Evolutionary conservation across 768 basidiomycete species (phyloP).

Genomic region (Lentinula raphanica): DNA sequence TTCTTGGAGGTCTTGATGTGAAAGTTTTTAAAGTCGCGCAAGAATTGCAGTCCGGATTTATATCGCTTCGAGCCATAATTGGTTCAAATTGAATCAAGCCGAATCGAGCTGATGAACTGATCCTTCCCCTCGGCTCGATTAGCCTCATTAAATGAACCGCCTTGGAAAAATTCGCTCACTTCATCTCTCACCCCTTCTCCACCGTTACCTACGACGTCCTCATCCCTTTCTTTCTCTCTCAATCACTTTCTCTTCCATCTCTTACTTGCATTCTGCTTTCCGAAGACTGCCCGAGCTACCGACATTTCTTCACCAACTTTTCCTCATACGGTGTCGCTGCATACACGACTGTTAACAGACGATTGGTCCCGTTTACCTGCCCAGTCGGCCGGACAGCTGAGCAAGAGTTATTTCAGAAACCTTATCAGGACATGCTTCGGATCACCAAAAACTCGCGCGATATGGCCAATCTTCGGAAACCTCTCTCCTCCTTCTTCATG

Average conservation of each 20-base stretch:
- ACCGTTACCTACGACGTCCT: background rate
- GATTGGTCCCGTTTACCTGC: background rate
- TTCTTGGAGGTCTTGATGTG: background rate
- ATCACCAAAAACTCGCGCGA: background rate
- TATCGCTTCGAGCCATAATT: background rate
- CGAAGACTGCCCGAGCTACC: constrained; percentile 7
- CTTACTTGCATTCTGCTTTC: background rate
- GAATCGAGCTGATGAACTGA: constrained; percentile 2
- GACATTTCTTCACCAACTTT: background rate
- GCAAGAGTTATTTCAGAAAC: background rate
- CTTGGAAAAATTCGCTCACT: background rate
- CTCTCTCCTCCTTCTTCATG: background rate
- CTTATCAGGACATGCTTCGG: background rate
- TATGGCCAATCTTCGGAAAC: constrained; percentile 7
- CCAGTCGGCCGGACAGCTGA: background rate
- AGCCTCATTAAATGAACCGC: background rate
- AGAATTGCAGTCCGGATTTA: background rate
- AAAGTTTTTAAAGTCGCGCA: constrained; percentile 5
- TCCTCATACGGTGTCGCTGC: constrained; percentile 4
- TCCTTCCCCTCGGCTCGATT: background rate
- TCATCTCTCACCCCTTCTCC: background rate
- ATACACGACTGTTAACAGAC: background rate
- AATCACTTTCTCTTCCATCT: background rate
- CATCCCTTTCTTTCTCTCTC: background rate
- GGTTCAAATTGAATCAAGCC: background rate